phyloP scores from a whole-genome alignment of 306 rosid species.

The Styphnolobium japonicum region DNA sequence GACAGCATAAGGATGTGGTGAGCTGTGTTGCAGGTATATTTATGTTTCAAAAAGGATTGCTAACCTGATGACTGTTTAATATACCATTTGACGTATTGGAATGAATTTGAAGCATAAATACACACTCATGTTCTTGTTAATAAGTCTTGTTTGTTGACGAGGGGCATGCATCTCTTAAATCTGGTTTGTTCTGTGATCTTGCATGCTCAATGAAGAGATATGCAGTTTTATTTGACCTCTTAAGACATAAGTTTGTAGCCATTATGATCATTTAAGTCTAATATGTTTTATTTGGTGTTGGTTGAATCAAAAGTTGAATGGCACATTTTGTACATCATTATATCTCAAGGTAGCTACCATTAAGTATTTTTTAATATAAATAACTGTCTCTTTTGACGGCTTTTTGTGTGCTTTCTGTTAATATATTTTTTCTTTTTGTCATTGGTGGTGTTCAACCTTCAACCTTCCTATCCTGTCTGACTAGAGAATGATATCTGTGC shows the following conservation, averaged over 20 bases:
- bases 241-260: neutral
- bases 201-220: slow-evolving; percentile 1
- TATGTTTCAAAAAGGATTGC: slow-evolving; percentile 5
- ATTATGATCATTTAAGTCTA: slow-evolving; percentile 5
- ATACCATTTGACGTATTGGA: neutral
- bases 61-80: neutral
- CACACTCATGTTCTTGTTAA: neutral
- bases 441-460: neutral
- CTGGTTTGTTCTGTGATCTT: neutral
- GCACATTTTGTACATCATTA: neutral
- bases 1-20: slow-evolving; percentile 97
- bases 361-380: too few relatives aligned
- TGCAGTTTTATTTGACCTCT: neutral
- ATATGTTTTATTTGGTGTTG: slow-evolving; percentile 1
- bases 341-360: neutral
- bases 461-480: slow-evolving; percentile 20
- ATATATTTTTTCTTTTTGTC: neutral
- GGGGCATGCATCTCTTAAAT: slow-evolving; percentile 15
- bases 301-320: slow-evolving; percentile 5
- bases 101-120: neutral
- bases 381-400: neutral
- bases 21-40: slow-evolving; percentile 93
- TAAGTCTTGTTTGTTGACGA: slow-evolving; percentile 8
- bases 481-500: slow-evolving; percentile 28
- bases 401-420: slow-evolving; percentile 7